Evolutionary conservation across 2,329 filamentous ascomycete genomes (phyloP).

Genomic region (Ceratocystis huliohia): DNA sequence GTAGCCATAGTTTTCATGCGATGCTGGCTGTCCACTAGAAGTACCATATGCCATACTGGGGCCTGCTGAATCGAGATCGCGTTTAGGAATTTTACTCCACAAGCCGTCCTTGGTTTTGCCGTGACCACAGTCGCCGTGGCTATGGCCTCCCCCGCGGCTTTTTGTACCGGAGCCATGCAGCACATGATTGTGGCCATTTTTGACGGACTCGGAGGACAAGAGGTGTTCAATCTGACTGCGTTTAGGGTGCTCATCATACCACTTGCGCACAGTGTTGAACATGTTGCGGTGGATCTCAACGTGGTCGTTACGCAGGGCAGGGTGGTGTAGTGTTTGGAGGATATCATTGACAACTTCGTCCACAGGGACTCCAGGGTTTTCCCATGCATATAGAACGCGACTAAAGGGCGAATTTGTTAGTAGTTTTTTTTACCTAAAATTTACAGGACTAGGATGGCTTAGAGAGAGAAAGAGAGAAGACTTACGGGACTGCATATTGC

Average conservation of each 20-base stretch:
- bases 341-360: constrained; percentile 76
- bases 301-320: constrained; percentile 60
- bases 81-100: constrained; percentile 48
- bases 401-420: constrained; percentile 11
- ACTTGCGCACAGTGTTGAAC: constrained; percentile 73
- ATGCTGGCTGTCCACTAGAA: neutral
- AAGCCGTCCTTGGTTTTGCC: constrained; percentile 47
- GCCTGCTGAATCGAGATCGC: constrained; percentile 33
- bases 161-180: constrained; percentile 29
- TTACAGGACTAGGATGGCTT: no score
- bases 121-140: constrained; percentile 38
- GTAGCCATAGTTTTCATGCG: constrained; percentile 13
- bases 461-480: constrained; percentile 24
- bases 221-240: constrained; percentile 57
- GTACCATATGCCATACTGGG: constrained; percentile 12
- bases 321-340: constrained; percentile 78
- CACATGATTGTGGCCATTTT: constrained; percentile 67
- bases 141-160: constrained; percentile 30
- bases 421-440: neutral
- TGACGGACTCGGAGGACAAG: constrained; percentile 75
- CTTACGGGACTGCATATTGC: constrained; percentile 71
- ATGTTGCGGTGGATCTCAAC: constrained; percentile 76
- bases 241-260: constrained; percentile 59
- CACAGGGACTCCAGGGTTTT: constrained; percentile 69
- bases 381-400: constrained; percentile 83